Evolutionary conservation across 2,329 filamentous ascomycete species (phyloP).

Genomic region (Phaeosphaeriaceae sp.): DNA sequence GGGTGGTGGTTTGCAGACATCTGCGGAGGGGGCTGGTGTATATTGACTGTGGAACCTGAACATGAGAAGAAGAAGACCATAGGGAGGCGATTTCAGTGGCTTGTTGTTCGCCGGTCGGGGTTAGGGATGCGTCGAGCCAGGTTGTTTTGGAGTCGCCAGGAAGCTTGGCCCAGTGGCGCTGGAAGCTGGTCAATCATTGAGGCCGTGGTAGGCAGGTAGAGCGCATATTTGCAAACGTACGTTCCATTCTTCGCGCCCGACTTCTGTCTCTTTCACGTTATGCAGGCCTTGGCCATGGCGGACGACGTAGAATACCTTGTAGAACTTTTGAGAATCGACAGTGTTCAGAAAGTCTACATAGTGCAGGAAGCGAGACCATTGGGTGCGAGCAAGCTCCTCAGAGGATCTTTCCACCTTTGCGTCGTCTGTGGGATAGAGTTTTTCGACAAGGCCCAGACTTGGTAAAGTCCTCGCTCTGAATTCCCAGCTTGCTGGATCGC

Average conservation of each 20-base stretch:
- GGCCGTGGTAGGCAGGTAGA: not conserved
- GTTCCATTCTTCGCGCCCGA: constrained; percentile 72
- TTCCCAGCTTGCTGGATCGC: constrained; percentile 18
- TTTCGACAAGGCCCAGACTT: constrained; percentile 65
- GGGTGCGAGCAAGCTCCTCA: constrained; percentile 48
- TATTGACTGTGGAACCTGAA: constrained; percentile 66
- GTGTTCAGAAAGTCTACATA: constrained; percentile 63
- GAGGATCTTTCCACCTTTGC: no score
- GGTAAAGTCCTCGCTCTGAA: constrained; percentile 21
- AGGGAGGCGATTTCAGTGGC: constrained; percentile 58
- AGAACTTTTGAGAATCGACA: constrained; percentile 53
- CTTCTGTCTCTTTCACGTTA: constrained; percentile 67
- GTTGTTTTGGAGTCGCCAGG: constrained; percentile 65
- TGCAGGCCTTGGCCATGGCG: constrained; percentile 71
- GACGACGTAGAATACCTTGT: constrained; percentile 70
- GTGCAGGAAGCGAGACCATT: constrained; percentile 65
- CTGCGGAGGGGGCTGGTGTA: constrained; percentile 68
- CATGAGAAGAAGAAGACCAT: constrained; percentile 39
- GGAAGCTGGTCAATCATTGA: constrained; percentile 26
- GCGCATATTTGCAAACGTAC: constrained; percentile 46
- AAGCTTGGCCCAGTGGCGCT: constrained; percentile 66
- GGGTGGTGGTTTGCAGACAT: constrained; percentile 66
- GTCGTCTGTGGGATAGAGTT: no score
- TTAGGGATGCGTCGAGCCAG: constrained; percentile 69
- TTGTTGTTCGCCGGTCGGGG: constrained; percentile 61